A percentile compares a stretch with the other conserved stretches of the same genome.
Conservation (phyloP, 169 alveolate species). For the Cystoisospora suis region DNA sequence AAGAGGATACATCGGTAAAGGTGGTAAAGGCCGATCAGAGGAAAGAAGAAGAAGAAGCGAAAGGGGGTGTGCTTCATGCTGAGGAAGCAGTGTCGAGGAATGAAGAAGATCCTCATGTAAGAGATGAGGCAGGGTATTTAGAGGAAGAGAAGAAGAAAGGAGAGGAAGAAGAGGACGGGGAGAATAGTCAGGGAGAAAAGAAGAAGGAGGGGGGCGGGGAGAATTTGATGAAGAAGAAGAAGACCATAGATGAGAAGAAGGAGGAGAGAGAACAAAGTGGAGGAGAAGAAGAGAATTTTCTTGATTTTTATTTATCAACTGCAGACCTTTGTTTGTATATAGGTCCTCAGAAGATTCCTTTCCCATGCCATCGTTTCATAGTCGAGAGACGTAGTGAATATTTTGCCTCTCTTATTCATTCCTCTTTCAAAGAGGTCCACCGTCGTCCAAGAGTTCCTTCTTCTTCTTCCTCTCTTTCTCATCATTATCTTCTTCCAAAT, state of each 20-base stretch:
- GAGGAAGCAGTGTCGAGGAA: neutral
- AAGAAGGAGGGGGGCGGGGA: neutral
- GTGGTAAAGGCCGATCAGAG: neutral
- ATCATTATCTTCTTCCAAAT: neutral
- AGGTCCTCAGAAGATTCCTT: neutral
- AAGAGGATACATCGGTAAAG: neutral
- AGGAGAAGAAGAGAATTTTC: neutral
- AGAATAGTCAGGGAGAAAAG: neutral
- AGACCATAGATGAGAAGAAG: neutral
- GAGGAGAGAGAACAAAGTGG: neutral
- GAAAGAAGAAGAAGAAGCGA: neutral
- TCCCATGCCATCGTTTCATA: conserved; percentile 28
- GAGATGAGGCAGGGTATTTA: too few relatives aligned
- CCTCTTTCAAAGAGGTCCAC: neutral
- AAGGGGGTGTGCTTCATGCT: neutral
- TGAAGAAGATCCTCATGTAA: too few relatives aligned
- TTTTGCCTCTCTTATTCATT: neutral
- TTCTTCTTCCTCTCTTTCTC: neutral
- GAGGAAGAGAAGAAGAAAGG: too few relatives aligned
- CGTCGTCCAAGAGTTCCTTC: neutral
- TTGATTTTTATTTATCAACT: neutral
- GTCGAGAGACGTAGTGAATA: conserved; percentile 16
- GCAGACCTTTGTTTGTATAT: neutral
- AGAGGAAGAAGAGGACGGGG: neutral
- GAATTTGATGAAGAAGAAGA: neutral